phyloP scores from a whole-genome alignment of 1,139 yeast species.

The Hyphopichia wangnamkhiaoensis region DNA sequence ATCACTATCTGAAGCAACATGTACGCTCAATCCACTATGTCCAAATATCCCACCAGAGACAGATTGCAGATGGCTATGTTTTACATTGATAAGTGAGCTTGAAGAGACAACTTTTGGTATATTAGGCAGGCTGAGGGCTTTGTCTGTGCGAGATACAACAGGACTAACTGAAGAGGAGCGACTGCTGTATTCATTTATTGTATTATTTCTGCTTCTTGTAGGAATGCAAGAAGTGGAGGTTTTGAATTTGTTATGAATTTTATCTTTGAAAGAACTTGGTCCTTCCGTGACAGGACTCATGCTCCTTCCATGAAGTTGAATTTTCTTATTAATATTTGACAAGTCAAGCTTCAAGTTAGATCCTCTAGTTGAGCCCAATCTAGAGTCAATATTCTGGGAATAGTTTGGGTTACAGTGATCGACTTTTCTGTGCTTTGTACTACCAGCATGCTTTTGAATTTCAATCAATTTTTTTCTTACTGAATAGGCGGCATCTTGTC shows the following conservation, averaged over 20 bases:
- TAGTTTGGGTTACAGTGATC: too few species aligned
- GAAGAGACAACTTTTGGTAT: conserved; percentile 10
- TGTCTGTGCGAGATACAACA: conserved; percentile 2
- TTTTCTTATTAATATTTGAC: conserved; percentile 8
- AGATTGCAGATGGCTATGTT: neutral
- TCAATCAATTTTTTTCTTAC: conserved; percentile 27
- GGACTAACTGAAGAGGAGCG: conserved; percentile 4
- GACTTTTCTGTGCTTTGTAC: too few species aligned
- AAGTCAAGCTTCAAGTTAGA: conserved; percentile 5
- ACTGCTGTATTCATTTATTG: neutral
- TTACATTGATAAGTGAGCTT: conserved; percentile 9
- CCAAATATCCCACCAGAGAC: neutral
- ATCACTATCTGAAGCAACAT: conserved; percentile 1
- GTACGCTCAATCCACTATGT: neutral
- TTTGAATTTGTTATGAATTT: conserved; percentile 9
- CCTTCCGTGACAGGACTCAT: conserved; percentile 12
- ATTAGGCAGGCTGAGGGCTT: conserved; percentile 3
- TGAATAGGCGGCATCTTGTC: conserved; percentile 70
- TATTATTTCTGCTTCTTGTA: conserved; percentile 2
- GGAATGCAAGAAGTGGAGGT: too few species aligned
- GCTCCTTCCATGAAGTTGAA: conserved; percentile 12
- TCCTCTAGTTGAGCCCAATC: neutral
- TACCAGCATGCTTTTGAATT: neutral
- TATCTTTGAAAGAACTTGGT: conserved; percentile 8
- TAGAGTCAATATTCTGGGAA: neutral